These are phyloP conservation scores for Microthlaspi erraticum DNA, from an alignment of 345 rosid species.

Conservation along the genomic window DNA sequence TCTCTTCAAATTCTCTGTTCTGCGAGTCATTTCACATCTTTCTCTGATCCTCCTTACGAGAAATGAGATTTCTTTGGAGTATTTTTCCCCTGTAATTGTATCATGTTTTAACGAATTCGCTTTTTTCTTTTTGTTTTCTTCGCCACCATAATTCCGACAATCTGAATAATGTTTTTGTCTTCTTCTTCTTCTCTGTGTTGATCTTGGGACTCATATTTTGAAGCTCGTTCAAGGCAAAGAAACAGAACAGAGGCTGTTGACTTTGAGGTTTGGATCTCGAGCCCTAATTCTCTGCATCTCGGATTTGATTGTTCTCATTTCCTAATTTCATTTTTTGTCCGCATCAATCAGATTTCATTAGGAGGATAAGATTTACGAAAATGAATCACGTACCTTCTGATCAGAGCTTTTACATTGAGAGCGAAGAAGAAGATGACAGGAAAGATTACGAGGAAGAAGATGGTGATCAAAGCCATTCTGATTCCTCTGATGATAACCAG, in stretches of 20 bases:
- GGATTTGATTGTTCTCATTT: slow-evolving; percentile 14
- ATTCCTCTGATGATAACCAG: slow-evolving; percentile 63
- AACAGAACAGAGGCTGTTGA: slow-evolving; percentile 42
- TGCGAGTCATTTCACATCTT: not conserved
- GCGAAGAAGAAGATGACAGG: slow-evolving; percentile 81
- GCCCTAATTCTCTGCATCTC: not conserved
- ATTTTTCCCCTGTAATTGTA: not conserved
- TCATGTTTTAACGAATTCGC: not conserved
- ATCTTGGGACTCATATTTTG: not conserved
- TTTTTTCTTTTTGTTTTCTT: not conserved
- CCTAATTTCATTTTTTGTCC: not conserved
- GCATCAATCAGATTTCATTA: slow-evolving; percentile 8
- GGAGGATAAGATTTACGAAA: not conserved
- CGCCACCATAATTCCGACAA: slow-evolving; percentile 14
- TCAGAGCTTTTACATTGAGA: slow-evolving; percentile 83
- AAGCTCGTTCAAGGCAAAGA: slow-evolving; percentile 1
- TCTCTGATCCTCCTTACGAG: not conserved
- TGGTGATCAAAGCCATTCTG: slow-evolving; percentile 59
- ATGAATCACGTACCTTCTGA: slow-evolving; percentile 95
- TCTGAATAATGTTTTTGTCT: slow-evolving; percentile 2
- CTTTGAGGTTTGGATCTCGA: slow-evolving; percentile 24
- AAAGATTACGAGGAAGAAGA: slow-evolving; percentile 52
- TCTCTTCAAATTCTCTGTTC: not conserved
- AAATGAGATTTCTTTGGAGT: not conserved
- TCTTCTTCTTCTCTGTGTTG: not conserved